phyloP scores from a whole-genome alignment of 495 filamentous ascomycete species.

The Tuber microsphaerosporum region DNA sequence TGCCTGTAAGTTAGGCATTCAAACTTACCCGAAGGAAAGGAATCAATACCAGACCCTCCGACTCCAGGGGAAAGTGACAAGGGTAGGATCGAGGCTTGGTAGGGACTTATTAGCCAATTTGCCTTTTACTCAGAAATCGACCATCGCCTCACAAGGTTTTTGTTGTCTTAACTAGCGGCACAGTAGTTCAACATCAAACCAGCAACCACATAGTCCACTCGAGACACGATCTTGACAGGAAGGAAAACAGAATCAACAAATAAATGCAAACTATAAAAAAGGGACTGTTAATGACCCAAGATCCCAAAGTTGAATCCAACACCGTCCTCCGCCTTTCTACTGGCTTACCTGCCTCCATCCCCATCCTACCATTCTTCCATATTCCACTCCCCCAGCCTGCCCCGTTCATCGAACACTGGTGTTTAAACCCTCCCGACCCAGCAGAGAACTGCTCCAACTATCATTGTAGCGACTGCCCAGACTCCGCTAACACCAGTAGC shows the following conservation, averaged over 20 bases:
- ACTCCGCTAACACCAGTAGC: conserved; percentile 33
- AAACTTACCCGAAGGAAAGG: neutral
- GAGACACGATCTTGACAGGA: neutral
- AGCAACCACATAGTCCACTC: neutral
- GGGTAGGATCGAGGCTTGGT: neutral
- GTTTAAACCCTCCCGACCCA: conserved; percentile 36
- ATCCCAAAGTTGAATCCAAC: conserved; percentile 23
- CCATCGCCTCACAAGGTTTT: neutral
- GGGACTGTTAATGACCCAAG: neutral
- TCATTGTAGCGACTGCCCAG: conserved; percentile 31
- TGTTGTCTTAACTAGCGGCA: neutral
- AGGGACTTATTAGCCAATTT: neutral
- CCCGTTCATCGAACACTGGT: neutral
- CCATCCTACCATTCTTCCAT: conserved; percentile 1
- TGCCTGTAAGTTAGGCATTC: neutral
- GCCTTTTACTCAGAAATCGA: neutral
- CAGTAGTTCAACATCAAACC: neutral
- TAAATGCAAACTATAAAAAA: conserved; percentile 1
- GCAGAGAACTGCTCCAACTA: conserved; percentile 33
- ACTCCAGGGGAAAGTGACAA: neutral
- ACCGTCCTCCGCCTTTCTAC: conserved; percentile 16
- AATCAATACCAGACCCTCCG: neutral
- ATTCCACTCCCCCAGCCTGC: neutral
- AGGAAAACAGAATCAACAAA: conserved; percentile 9
- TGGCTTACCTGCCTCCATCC: conserved; percentile 7